Evolutionary conservation across 2,329 filamentous ascomycete species (phyloP).

Genomic region (Fusarium keratoplasticum): DNA sequence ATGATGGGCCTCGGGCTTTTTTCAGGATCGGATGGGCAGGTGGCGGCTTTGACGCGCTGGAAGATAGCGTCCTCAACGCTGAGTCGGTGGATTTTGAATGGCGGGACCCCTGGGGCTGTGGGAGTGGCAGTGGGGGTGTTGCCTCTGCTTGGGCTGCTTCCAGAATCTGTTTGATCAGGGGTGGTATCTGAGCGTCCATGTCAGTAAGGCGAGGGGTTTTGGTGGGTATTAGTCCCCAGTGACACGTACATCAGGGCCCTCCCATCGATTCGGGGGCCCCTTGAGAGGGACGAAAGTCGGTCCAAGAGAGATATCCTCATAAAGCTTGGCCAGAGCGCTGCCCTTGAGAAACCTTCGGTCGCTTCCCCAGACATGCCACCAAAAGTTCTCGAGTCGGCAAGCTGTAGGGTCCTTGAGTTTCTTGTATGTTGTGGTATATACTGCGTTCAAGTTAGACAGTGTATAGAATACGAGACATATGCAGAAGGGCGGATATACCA

Average conservation of each 20-base stretch:
- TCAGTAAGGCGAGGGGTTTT: conserved; percentile 23
- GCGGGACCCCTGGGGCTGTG: conserved; percentile 27
- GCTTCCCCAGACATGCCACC: conserved; percentile 75
- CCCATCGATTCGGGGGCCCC: conserved; percentile 65
- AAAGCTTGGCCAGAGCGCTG: conserved; percentile 65
- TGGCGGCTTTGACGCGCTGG: conserved; percentile 57
- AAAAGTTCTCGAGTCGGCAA: conserved; percentile 72
- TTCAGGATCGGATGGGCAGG: conserved; percentile 70
- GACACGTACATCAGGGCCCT: conserved; percentile 59
- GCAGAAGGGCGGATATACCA: conserved; percentile 54
- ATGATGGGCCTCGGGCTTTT: conserved; percentile 66
- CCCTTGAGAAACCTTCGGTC: conserved; percentile 65
- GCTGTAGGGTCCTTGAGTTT: conserved; percentile 71
- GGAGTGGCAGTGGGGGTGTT: conserved; percentile 24
- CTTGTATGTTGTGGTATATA: conserved; percentile 70
- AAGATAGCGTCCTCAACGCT: conserved; percentile 49
- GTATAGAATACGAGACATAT: not conserved
- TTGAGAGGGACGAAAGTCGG: conserved; percentile 67
- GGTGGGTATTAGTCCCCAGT: conserved; percentile 5
- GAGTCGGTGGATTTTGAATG: conserved; percentile 37
- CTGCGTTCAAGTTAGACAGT: conserved; percentile 49
- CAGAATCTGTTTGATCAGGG: conserved; percentile 46
- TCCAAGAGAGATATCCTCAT: conserved; percentile 68
- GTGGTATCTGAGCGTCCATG: conserved; percentile 40
- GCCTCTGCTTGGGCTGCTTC: conserved; percentile 36